Evolutionary conservation across 2,329 filamentous ascomycete genomes (phyloP), one percentile per base, ranked within the genome.

Genomic region (Cylindrodendrum hubeiense): DNA sequence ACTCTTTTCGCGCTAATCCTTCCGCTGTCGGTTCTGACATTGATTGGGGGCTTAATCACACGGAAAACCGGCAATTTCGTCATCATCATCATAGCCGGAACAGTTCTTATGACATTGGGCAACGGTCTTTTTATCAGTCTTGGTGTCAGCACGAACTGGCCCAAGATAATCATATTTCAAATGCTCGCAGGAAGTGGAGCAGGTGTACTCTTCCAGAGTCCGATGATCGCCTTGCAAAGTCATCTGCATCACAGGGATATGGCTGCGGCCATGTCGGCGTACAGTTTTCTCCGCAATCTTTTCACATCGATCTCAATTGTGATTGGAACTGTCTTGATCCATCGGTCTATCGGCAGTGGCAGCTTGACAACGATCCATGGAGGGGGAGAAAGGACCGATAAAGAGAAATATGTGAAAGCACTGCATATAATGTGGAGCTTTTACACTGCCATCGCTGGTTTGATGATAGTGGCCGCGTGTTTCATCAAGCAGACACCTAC

Each of bases 321-420:
- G 2, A 83, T 94, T 30, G 93, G 93, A 37, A 89, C 91, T 12
- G 91, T 93, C 28, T 84, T 95, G 26, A 94, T 95, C 79, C 90
- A 93, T 17, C 60, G 71, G 2, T 65, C 61, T 10, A 59, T 73
- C 9, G 60, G 63, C 3, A 59, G 61, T 12, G 71, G 65, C 3
- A 67, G 61, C 17, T 43, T 73, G 44, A 71, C 70, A 2, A 47
- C 67, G 8, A 63, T 66, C 7, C 64, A 62, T 1, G 39, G 56
- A 3, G 52, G 21, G 5, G 56, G 44, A 2, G 43, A 58, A 6
- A 60, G 37, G 3, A 60, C 47, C 3, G 19, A 66, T 13, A 71
- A 69, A 4, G 37, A 63, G 4, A 63, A 63, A 1, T 73, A 73
- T 19, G 51, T 73, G 9, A 63, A 37, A 8, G 69, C 67, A 2